Percentiles rank a stretch among this genome's conserved stretches.
Evolutionary conservation across 2,329 filamentous ascomycete species (phyloP).

Genomic region (Aureobasidium musti): DNA sequence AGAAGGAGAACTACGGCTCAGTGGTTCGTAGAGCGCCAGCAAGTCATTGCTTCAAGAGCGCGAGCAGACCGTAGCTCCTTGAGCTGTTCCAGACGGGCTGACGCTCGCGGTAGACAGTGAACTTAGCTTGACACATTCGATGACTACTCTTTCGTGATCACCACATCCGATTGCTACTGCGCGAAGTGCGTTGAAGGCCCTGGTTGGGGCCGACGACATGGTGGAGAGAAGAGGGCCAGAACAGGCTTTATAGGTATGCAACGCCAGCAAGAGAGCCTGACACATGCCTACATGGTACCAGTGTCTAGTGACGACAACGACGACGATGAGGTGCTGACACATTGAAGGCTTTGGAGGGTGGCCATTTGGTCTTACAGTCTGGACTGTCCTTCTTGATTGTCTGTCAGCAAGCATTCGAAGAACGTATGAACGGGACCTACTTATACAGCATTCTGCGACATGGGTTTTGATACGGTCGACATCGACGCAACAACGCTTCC

Average conservation of each 20-base stretch:
- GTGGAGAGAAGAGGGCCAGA: background rate
- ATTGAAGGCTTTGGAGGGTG: background rate
- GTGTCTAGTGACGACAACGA: background rate
- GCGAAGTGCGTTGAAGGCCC: background rate
- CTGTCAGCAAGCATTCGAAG: background rate
- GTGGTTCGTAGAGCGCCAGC: background rate
- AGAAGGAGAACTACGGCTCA: background rate
- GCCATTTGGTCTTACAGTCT: background rate
- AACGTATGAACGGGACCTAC: background rate
- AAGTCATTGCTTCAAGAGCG: background rate
- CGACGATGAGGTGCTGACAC: background rate
- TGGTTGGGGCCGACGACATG: background rate
- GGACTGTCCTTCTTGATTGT: background rate
- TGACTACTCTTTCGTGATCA: background rate
- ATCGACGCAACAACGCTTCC: background rate
- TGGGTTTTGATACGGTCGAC: background rate
- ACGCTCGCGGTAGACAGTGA: background rate
- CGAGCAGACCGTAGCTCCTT: constrained; percentile 1
- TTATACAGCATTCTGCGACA: background rate
- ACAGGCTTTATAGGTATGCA: background rate
- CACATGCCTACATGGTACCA: background rate
- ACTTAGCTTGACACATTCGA: background rate
- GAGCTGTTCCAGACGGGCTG: background rate
- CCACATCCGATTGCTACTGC: background rate
- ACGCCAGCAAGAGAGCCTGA: background rate